These are phyloP conservation scores for Phaeosphaeria sp. DNA, from an alignment of 2,329 filamentous ascomycete species.

Conservation along the genomic window DNA sequence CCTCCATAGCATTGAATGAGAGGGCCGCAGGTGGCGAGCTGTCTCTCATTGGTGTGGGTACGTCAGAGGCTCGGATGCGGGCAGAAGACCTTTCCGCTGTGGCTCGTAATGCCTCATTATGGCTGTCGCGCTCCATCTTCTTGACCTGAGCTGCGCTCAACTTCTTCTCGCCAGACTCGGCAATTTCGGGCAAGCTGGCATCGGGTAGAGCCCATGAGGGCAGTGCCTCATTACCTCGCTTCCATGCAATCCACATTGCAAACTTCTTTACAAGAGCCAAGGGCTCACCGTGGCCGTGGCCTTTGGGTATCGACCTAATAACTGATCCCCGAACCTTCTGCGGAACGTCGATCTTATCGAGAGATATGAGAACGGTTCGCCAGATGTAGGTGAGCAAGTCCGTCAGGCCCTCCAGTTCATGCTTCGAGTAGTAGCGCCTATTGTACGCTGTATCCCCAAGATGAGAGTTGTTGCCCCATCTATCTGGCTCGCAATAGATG, in stretches of 20 bases:
- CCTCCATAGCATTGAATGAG: constrained; percentile 19
- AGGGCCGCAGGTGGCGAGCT: constrained; percentile 12
- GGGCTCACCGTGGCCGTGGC: constrained; percentile 65
- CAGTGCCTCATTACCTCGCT: constrained; percentile 68
- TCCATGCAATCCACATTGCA: constrained; percentile 72
- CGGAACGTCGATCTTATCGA: constrained; percentile 67
- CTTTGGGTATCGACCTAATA: constrained; percentile 68
- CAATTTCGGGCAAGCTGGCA: constrained; percentile 55
- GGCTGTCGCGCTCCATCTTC: constrained; percentile 62
- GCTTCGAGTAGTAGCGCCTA: constrained; percentile 67
- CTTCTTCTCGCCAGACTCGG: constrained; percentile 57
- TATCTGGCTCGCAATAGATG: constrained; percentile 65
- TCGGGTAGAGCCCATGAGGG: constrained; percentile 69
- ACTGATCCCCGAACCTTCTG: constrained; percentile 66
- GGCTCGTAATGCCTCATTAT: constrained; percentile 52
- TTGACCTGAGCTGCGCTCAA: constrained; percentile 62
- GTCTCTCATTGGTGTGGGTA: constrained; percentile 9
- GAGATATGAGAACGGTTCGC: constrained; percentile 67
- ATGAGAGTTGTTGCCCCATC: constrained; percentile 59
- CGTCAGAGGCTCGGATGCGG: constrained; percentile 41
- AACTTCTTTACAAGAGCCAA: constrained; percentile 66
- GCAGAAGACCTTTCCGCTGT: constrained; percentile 51
- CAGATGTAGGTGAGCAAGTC: constrained; percentile 68
- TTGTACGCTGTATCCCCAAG: constrained; percentile 63
- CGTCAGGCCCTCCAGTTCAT: constrained; percentile 66